Conservation (phyloP, 768 basidiomycete genomes). For the Boletus eberwhitei region DNA sequence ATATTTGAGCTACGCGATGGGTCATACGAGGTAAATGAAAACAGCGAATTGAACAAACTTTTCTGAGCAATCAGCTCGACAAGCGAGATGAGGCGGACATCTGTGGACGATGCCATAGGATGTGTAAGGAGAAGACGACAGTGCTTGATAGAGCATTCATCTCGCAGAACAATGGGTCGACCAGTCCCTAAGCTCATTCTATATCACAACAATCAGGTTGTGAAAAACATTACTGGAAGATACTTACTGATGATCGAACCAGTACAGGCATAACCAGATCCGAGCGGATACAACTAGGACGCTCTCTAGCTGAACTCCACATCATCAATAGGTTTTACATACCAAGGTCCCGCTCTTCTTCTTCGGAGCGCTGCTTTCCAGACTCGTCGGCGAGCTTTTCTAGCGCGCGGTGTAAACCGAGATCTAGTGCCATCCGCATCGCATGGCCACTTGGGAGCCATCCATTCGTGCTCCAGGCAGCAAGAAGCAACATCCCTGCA, state of each 20-base stretch:
- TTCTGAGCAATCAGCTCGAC: slow-evolving; percentile 91
- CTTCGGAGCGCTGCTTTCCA: slow-evolving; percentile 61
- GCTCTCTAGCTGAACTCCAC: slow-evolving; percentile 1
- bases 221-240: neutral
- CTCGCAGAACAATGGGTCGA: slow-evolving; percentile 83
- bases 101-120: slow-evolving; percentile 85
- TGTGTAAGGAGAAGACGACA: slow-evolving; percentile 80
- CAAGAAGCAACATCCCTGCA: slow-evolving; percentile 84
- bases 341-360: slow-evolving; percentile 88
- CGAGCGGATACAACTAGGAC: slow-evolving; percentile 79
- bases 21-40: slow-evolving; percentile 3
- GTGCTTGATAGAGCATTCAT: slow-evolving; percentile 83
- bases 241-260: slow-evolving; percentile 92
- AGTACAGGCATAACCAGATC: slow-evolving; percentile 92
- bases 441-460: slow-evolving; percentile 96
- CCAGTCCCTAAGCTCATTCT: slow-evolving; percentile 93
- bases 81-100: slow-evolving; percentile 81
- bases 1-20: slow-evolving; percentile 72
- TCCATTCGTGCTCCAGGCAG: slow-evolving; percentile 92
- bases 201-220: slow-evolving; percentile 13
- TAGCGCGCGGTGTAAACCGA: slow-evolving; percentile 87
- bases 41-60: slow-evolving; percentile 48
- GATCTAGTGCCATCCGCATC: slow-evolving; percentile 92
- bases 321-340: slow-evolving; percentile 18
- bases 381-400: slow-evolving; percentile 83